phyloP scores from a whole-genome alignment of 1,284 basidiomycete genomes.

The Meripilus lineatus region DNA sequence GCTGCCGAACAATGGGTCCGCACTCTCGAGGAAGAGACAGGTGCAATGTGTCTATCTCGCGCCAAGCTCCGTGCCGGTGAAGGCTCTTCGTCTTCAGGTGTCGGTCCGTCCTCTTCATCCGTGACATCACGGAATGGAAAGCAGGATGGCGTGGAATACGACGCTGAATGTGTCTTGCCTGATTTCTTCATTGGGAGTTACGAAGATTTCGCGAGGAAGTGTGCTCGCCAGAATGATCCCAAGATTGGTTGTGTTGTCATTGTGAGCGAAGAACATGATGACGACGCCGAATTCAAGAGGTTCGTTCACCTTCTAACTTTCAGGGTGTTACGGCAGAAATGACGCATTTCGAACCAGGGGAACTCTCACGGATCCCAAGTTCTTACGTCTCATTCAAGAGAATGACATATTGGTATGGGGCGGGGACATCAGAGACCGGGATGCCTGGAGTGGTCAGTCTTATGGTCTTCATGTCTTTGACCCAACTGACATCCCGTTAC shows the following conservation, averaged over 20 bases:
- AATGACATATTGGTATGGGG: slow-evolving; percentile 82
- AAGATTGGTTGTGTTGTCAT: slow-evolving; percentile 79
- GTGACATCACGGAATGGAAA: slow-evolving; percentile 23
- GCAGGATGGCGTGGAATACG: slow-evolving; percentile 13
- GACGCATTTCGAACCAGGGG: slow-evolving; percentile 36
- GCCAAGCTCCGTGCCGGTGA: slow-evolving; percentile 32
- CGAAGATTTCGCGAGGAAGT: slow-evolving; percentile 68
- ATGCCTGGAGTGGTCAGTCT: slow-evolving; percentile 79
- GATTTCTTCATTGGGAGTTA: slow-evolving; percentile 84
- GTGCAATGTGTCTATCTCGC: slow-evolving; percentile 53
- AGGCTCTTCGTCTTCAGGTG: slow-evolving; percentile 16
- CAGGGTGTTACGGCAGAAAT: neutral
- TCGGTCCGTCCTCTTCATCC: slow-evolving; percentile 33
- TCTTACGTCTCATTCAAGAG: slow-evolving; percentile 63
- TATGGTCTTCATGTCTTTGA: slow-evolving; percentile 9
- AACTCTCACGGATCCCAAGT: slow-evolving; percentile 69
- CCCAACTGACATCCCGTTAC: slow-evolving; percentile 7
- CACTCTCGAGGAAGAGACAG: slow-evolving; percentile 76
- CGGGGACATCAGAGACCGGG: slow-evolving; percentile 75
- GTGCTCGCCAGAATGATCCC: slow-evolving; percentile 56
- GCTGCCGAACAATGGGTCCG: slow-evolving; percentile 71
- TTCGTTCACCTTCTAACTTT: slow-evolving; percentile 27
- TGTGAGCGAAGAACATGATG: slow-evolving; percentile 89
- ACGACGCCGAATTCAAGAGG: slow-evolving; percentile 84
- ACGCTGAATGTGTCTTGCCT: slow-evolving; percentile 44